phyloP scores from a whole-genome alignment of 768 basidiomycete species.

The Kwoniella sp. region DNA sequence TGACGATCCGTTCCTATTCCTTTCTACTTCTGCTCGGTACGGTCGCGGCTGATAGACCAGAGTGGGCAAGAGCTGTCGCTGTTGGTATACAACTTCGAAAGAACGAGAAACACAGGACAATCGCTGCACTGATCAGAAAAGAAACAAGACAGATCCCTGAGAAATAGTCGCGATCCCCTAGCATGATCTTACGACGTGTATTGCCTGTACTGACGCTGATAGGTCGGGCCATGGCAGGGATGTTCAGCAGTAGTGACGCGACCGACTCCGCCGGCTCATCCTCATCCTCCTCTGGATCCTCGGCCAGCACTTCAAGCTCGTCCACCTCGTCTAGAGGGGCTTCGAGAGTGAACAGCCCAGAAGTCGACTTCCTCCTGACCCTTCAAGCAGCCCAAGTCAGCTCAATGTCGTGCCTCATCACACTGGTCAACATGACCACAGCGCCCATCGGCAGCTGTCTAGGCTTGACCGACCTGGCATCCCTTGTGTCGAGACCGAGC shows the following conservation, averaged over 20 bases:
- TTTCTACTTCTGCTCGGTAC: too few species aligned
- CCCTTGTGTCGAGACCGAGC: slow-evolving; percentile 26
- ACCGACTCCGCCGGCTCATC: background rate
- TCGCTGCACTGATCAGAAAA: too few species aligned
- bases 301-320: slow-evolving; percentile 2
- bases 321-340: background rate
- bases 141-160: too few species aligned
- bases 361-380: slow-evolving; percentile 36
- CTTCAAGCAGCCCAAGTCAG: slow-evolving; percentile 35
- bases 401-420: slow-evolving; percentile 44
- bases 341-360: background rate
- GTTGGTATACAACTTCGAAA: too few species aligned
- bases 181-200: too few species aligned
- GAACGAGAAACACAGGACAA: too few species aligned
- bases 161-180: too few species aligned
- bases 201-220: too few species aligned
- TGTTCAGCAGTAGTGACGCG: slow-evolving; percentile 2
- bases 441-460: slow-evolving; percentile 40
- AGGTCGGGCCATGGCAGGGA: too few species aligned
- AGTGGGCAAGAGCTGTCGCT: too few species aligned
- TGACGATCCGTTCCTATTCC: too few species aligned
- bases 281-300: slow-evolving; percentile 1
- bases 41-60: too few species aligned
- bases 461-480: slow-evolving; percentile 32
- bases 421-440: slow-evolving; percentile 46